phyloP scores from a whole-genome alignment of 2,329 filamentous ascomycete genomes.

The Fusarium caatingaense region DNA sequence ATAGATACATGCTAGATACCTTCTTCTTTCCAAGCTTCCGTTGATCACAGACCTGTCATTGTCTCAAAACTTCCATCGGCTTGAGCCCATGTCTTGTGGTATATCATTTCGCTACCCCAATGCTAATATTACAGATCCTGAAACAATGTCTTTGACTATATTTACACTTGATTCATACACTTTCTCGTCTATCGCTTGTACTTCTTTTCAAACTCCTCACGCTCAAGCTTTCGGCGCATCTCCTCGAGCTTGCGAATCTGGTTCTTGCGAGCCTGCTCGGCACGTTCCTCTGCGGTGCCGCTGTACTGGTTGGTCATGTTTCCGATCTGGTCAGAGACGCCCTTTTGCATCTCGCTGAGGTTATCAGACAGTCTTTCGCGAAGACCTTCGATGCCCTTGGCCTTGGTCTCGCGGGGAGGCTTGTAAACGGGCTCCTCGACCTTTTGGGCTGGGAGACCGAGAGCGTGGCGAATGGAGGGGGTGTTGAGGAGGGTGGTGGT shows the following conservation, averaged over 20 bases:
- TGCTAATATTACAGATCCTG: constrained; percentile 37
- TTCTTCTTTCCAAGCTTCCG: constrained; percentile 18
- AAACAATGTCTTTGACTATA: constrained; percentile 30
- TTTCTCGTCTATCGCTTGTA: constrained; percentile 49
- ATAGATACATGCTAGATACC: constrained; percentile 30
- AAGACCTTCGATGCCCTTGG: constrained; percentile 42
- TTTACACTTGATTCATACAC: constrained; percentile 33
- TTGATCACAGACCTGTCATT: constrained; percentile 3
- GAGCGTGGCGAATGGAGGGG: constrained; percentile 52
- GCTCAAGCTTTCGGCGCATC: constrained; percentile 51
- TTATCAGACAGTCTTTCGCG: constrained; percentile 50
- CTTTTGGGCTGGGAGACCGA: constrained; percentile 53
- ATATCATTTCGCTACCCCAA: constrained; percentile 29
- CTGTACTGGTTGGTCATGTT: constrained; percentile 51
- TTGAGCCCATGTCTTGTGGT: constrained; percentile 9
- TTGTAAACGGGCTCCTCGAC: constrained; percentile 50
- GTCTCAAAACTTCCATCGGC: neutral
- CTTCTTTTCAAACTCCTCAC: constrained; percentile 56
- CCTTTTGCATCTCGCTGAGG: constrained; percentile 54
- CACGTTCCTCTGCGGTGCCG: constrained; percentile 50
- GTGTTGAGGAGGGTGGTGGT: constrained; percentile 54
- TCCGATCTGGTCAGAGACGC: constrained; percentile 50
- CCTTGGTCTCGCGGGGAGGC: constrained; percentile 47
- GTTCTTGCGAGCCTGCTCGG: constrained; percentile 52
- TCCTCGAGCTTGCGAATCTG: constrained; percentile 52